phyloP scores from a whole-genome alignment of 2,329 filamentous ascomycete species.

The Zasmidium cellare region DNA sequence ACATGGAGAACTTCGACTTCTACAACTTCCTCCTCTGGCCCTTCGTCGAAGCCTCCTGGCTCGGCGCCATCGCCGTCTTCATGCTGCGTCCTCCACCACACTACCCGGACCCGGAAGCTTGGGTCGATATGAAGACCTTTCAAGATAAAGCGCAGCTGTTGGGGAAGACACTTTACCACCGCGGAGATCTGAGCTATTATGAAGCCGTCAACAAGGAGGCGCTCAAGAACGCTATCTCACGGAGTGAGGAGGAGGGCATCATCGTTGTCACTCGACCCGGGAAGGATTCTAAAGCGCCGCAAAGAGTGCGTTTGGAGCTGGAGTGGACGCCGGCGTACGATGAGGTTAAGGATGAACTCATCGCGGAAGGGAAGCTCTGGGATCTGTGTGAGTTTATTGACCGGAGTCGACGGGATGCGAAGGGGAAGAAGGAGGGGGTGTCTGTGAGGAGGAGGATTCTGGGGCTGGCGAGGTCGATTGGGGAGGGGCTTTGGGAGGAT shows the following conservation, averaged over 20 bases:
- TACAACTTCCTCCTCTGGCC: slow-evolving; percentile 99
- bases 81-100: slow-evolving; percentile 72
- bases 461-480: slow-evolving; percentile 71
- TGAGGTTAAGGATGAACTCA: slow-evolving; percentile 56
- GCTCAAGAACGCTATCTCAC: slow-evolving; percentile 85
- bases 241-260: slow-evolving; percentile 90
- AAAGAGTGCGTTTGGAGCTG: slow-evolving; percentile 63
- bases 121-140: slow-evolving; percentile 55
- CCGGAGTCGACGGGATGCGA: slow-evolving; percentile 68
- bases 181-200: slow-evolving; percentile 95
- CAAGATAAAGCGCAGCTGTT: slow-evolving; percentile 76
- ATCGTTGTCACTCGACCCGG: slow-evolving; percentile 66
- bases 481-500: slow-evolving; percentile 65
- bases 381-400: slow-evolving; percentile 89
- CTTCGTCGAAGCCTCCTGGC: slow-evolving; percentile 92
- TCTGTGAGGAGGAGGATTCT: slow-evolving; percentile 84
- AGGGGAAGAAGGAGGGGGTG: slow-evolving; percentile 92
- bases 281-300: slow-evolving; percentile 56
- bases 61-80: slow-evolving; percentile 84
- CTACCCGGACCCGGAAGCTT: slow-evolving; percentile 54
- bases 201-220: slow-evolving; percentile 99
- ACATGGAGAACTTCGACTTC: slow-evolving; percentile 95
- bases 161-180: slow-evolving; percentile 95
- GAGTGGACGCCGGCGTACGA: slow-evolving; percentile 63
- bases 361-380: slow-evolving; percentile 78